A percentile compares a stretch with the other conserved stretches of the same genome.
Conservation (phyloP, 768 basidiomycete species). For the Termitomyces sp. region DNA sequence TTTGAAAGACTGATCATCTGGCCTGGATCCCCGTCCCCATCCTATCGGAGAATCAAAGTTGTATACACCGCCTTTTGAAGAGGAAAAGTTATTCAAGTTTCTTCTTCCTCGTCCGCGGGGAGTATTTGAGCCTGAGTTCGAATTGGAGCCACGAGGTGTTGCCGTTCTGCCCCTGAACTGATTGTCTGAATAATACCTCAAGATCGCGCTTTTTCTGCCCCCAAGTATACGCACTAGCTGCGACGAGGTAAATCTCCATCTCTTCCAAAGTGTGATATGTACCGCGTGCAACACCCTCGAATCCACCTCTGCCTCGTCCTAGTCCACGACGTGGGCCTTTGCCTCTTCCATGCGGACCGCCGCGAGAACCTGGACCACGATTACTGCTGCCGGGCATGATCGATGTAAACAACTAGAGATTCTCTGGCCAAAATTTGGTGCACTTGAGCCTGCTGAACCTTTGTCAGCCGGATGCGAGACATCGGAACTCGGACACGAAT, state of each 20-base stretch:
- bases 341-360: slow-evolving; percentile 11
- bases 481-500: not conserved
- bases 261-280: slow-evolving; percentile 19
- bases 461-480: not conserved
- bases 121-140: slow-evolving; percentile 12
- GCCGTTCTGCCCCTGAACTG: slow-evolving; percentile 14
- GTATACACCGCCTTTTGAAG: not conserved
- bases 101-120: slow-evolving; percentile 19
- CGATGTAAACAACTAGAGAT: too few species aligned
- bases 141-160: slow-evolving; percentile 10
- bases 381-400: not conserved
- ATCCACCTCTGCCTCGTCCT: slow-evolving; percentile 20
- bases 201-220: not conserved
- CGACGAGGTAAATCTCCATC: slow-evolving; percentile 14
- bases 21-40: slow-evolving; percentile 2
- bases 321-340: slow-evolving; percentile 18
- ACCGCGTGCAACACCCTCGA: slow-evolving; percentile 15
- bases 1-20: slow-evolving; percentile 5
- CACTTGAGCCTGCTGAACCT: not conserved
- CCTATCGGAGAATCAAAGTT: slow-evolving; percentile 6
- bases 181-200: slow-evolving; percentile 8
- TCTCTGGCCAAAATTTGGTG: not conserved
- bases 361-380: slow-evolving; percentile 14
- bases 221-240: slow-evolving; percentile 21
- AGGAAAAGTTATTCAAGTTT: not conserved